Evolutionary conservation across 441 rosid species (phyloP), one percentile per base, ranked within the genome.

Genomic region (Gossypium laxum): DNA sequence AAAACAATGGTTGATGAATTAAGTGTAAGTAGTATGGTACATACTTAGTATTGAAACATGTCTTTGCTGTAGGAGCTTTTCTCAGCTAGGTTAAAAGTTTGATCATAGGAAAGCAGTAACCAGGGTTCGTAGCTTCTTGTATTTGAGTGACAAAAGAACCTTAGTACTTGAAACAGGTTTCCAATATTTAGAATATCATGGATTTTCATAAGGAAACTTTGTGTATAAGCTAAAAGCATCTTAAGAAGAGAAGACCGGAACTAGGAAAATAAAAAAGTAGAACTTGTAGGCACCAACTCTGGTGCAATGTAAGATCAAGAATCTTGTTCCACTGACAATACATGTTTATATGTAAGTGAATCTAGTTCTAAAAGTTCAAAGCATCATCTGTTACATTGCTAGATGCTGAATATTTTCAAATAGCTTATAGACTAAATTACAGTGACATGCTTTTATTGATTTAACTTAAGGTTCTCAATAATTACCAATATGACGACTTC

Each of bases 1-100:
- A 69, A 18, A 57, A 75, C 19, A 43, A 75, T 51, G 48, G 68
- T 58, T 50, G 26, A 70, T 18, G 24, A 21, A 11, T 43, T 41
- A 5, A 70, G 52, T 1, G 41, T 67, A 52, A 38, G 19, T 18
- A 30, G 41, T 22, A 14, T 19, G 15, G 56, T 32, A 58, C 32
- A 64, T 65, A 76, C 28, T 41, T 2, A 24, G 65, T 4, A 74
- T 55, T 7, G 5, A 18, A 52, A 8, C 57, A 15, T 66, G 41
- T 12, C 47, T 63, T 48, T 22, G 10, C n/a, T 32, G 17, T 14
- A 18, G 43, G 47, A 30, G 28, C 26, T 5, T 67, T 51, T 50
- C 17, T 51, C 22, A 67, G 28, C 59, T 51, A 28, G 3, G 30
- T 51, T 28, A 14, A 67, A 18, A 15, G 45, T 67, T 24, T 67